Base-by-base conservation (phyloP, 2,329 filamentous ascomycete species). In the Aureobasidium sp. region DNA sequence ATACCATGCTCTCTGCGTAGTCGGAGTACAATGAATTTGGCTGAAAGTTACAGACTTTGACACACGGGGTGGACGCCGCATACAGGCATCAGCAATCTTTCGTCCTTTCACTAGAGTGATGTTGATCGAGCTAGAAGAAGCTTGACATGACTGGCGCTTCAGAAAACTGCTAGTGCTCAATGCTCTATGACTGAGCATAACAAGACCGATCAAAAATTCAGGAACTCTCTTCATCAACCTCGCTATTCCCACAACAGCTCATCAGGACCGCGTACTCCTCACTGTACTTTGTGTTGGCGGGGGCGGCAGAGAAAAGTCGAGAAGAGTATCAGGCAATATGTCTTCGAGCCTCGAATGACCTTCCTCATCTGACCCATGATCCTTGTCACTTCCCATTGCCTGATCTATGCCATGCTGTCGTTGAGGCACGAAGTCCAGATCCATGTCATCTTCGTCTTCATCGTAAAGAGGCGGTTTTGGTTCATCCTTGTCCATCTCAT, bases 291-390 rank as follows among this genome's bases (percentile, higher is more conserved):
- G 61, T 2, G 64, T 52, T 5, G 64, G 64, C 23, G 64, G 57
- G 1, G 50, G 36, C 20, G 62, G 64, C 23, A 65, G 23, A 12
- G 50, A 64, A 27, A 63, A 65, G 29, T 65, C 64, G 4, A 65
- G 48, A 48, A 65, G 39, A 8, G 58, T 65, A 44, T 65, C 64
- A 5, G 64, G 64, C 34, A 65, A 17, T 5, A 65, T 52, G 10
- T 65, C 59, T 32, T 47, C 50, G 9, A 52, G 53, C 42, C 55
- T 57, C 2, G 32, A 36, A 3, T 36, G 46, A 8, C 17, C 41
- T 23, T 17, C 48, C 5, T 29, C 44, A 32, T 39, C 64, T 23
- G 55, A 58, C 8, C 3, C 34, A 3, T 50, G 10, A n/a, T 46
- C 56, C 6, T 57, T 15, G 5, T 62, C 34, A 34, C 26, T 32